Evolutionary conservation across 257 asterid genomes (phyloP), one percentile per base, ranked within the genome.

Genomic region (Lantana camara): DNA sequence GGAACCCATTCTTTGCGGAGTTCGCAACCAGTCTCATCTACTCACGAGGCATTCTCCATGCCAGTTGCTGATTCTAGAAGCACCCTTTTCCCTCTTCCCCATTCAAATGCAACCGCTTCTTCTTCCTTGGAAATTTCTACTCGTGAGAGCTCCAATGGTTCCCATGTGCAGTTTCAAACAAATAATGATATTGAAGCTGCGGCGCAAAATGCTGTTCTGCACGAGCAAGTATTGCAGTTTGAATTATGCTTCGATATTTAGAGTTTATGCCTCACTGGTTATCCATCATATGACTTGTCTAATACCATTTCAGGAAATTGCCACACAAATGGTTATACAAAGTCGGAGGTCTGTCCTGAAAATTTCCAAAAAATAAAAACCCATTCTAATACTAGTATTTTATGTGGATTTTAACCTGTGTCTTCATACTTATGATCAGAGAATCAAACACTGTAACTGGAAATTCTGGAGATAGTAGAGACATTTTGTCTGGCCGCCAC

Each of bases 321-420:
- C 95, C 53, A 79, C 97, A 30, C 96, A 90, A 59, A 84, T 77
- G 83, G 74, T 94, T 57, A 84, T 94, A 66, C 93, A 86, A 74
- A 84, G 75, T 70, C 95, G 80, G 76, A 85, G 99, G 99, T 94
- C 75, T 67, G 84, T 66, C 47, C 32, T 73, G 41, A 63, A 37
- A 52, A 50, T 63, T 49, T 54, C 32, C n/a, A n/a, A n/a, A n/a
- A n/a, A n/a, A 22, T 23, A 15, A 21, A 19, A 13, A 20, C 21
- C 35, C 47, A 19, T 19, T 47, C 47, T 30, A 30, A 22, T 35
- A 35, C 40, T 27, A 57, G 34, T 41, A 49, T 34, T 64, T 23
- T 46, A 63, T 37, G 42, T 23, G 29, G 56, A 46, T 57, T 32
- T 45, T 51, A 63, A 49, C 60, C 32, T 54, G 64, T 64, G 24